A percentile compares a stretch with the other conserved stretches of the same genome.
These are phyloP conservation scores for Citrus unshiu DNA, from an alignment of 345 rosid species.

Conservation along the genomic window DNA sequence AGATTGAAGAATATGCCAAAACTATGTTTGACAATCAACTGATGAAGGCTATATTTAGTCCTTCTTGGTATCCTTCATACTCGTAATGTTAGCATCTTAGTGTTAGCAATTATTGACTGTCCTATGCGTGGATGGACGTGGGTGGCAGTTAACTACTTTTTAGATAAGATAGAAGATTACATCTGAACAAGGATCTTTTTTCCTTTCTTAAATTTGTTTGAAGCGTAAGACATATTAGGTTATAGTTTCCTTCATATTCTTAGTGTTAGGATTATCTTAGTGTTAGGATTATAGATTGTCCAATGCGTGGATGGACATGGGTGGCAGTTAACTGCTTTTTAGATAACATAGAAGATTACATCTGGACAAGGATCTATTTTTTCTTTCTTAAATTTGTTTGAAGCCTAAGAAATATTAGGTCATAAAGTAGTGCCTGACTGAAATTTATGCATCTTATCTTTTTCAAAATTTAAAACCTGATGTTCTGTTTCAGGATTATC, in stretches of 20 bases:
- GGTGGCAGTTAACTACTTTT: neutral
- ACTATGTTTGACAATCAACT: neutral
- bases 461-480: neutral
- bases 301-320: neutral
- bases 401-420: neutral
- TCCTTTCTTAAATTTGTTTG: neutral
- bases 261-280: neutral
- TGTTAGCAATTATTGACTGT: neutral
- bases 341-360: neutral
- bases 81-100: neutral
- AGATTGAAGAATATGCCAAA: neutral
- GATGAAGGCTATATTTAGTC: neutral
- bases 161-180: neutral
- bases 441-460: conserved; percentile 1
- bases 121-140: neutral
- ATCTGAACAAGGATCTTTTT: neutral
- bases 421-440: neutral
- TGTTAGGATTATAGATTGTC: neutral
- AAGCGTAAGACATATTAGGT: neutral
- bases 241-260: neutral
- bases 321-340: neutral
- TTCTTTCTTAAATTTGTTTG: neutral
- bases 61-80: neutral
- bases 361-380: neutral
- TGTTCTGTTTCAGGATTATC: conserved; percentile 72